Evolutionary conservation across 441 rosid genomes (phyloP).

Genomic region (Populus hybrid): DNA sequence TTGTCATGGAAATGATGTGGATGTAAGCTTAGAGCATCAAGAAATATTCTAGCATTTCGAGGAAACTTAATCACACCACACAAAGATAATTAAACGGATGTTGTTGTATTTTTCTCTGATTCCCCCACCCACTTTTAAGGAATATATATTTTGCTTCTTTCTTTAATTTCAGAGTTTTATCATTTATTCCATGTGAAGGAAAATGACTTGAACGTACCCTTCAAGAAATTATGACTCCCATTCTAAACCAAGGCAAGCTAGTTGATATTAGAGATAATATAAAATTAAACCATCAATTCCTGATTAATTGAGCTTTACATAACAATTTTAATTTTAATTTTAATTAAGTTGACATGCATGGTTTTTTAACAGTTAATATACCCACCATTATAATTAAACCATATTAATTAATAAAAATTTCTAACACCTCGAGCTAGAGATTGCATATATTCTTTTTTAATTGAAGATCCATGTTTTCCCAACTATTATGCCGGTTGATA

Average conservation of each 20-base stretch:
- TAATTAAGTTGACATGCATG: no score
- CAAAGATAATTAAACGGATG: not conserved
- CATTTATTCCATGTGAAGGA: no score
- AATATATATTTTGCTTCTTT: no score
- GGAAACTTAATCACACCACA: not conserved
- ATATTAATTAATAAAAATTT: no score
- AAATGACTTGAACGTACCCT: no score
- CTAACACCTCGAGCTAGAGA: not conserved
- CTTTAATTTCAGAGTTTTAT: no score
- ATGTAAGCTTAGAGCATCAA: not conserved
- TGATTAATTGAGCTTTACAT: no score
- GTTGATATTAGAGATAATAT: not conserved
- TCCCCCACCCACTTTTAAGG: not conserved
- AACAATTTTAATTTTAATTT: no score
- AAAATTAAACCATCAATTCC: no score
- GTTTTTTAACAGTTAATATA: no score
- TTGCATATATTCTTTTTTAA: not conserved
- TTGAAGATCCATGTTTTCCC: not conserved
- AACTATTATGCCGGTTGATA: conserved; percentile 1
- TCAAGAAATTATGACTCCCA: no score
- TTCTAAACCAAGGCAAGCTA: not conserved
- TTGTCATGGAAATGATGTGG: not conserved
- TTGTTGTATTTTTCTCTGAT: not conserved
- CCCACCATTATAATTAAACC: not conserved
- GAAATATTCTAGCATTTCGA: not conserved